These are phyloP conservation scores for Castanopsis chinensis DNA, from an alignment of 306 rosid genomes.

Conservation along the genomic window DNA sequence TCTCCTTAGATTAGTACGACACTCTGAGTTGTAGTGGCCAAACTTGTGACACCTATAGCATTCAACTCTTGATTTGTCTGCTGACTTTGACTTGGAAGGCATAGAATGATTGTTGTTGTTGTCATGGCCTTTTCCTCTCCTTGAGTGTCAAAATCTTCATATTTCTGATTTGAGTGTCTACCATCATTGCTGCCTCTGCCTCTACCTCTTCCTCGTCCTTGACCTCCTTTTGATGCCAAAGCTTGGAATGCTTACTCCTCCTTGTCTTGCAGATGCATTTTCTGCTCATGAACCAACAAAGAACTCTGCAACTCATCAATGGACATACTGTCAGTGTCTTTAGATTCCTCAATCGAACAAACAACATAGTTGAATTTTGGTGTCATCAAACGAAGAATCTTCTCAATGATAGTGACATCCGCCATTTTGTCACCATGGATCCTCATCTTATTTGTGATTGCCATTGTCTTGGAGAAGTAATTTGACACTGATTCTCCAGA, in stretches of 20 bases:
- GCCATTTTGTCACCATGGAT: neutral
- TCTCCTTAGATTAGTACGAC: neutral
- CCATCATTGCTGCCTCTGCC: neutral
- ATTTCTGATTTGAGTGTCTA: neutral
- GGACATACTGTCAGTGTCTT: too few relatives aligned
- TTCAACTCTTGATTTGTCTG: conserved; percentile 4
- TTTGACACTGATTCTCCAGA: neutral
- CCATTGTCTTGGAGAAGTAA: neutral
- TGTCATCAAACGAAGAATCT: too few relatives aligned
- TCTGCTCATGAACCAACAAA: neutral
- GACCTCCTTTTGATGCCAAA: too few relatives aligned
- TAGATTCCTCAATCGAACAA: too few relatives aligned
- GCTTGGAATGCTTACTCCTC: conserved; percentile 5
- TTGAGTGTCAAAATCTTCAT: neutral
- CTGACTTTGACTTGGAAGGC: neutral
- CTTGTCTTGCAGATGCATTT: neutral
- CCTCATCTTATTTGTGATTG: neutral
- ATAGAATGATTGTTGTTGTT: neutral
- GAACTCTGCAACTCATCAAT: conserved; percentile 10
- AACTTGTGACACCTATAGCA: conserved; percentile 4
- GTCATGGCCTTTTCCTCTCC: neutral
- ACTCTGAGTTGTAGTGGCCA: conserved; percentile 5
- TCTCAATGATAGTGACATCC: too few relatives aligned
- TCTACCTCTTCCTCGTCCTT: neutral
- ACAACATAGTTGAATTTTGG: too few relatives aligned